Conservation (phyloP, 257 asterid genomes). For the Jaltomata sinuosa region DNA sequence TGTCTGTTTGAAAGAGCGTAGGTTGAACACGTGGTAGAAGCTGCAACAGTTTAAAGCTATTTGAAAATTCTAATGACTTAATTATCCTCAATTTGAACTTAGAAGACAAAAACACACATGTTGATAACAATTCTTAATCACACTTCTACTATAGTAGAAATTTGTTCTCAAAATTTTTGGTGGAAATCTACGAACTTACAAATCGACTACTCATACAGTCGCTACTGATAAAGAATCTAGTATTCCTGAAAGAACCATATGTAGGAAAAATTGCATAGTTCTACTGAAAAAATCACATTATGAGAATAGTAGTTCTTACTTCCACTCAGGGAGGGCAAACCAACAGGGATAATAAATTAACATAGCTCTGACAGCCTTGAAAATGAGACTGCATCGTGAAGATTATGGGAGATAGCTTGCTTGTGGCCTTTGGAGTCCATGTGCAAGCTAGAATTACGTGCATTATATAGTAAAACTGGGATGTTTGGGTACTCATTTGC, state of each 20-base stretch:
- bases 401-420: slow-evolving; percentile 36
- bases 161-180: too few species aligned
- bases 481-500: slow-evolving; percentile 84
- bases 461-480: slow-evolving; percentile 71
- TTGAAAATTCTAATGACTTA: too few species aligned
- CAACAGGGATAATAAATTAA: slow-evolving; percentile 75
- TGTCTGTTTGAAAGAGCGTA: too few species aligned
- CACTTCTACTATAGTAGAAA: too few species aligned
- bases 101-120: too few species aligned
- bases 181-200: too few species aligned
- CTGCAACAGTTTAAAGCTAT: too few species aligned
- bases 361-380: slow-evolving; percentile 61
- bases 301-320: slow-evolving; percentile 38
- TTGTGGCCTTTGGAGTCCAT: slow-evolving; percentile 39
- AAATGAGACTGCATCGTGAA: slow-evolving; percentile 84
- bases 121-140: too few species aligned
- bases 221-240: neutral
- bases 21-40: too few species aligned
- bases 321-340: slow-evolving; percentile 63
- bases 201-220: too few species aligned
- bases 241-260: neutral
- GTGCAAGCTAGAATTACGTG: slow-evolving; percentile 39
- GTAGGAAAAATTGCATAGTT: neutral
- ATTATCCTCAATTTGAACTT: too few species aligned
- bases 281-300: neutral